Evolutionary conservation across 257 asterid species (phyloP).

Genomic region (Gynochthodes officinalis): DNA sequence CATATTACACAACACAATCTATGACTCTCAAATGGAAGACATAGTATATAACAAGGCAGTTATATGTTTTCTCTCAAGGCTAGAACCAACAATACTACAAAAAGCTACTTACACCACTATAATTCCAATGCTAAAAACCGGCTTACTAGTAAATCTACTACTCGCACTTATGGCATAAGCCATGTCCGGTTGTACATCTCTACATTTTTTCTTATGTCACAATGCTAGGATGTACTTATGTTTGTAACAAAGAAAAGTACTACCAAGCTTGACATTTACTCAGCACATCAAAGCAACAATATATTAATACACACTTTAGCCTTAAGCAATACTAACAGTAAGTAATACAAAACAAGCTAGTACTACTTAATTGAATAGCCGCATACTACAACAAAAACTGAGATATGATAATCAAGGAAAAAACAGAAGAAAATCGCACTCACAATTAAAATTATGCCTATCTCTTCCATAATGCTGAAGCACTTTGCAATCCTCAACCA

Average conservation of each 20-base stretch:
- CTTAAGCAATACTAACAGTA: too few relatives aligned
- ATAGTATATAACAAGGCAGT: too few relatives aligned
- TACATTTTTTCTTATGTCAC: neutral
- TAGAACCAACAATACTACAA: neutral
- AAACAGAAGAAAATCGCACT: conserved; percentile 19
- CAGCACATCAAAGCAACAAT: neutral
- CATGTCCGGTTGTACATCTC: too few relatives aligned
- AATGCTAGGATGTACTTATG: too few relatives aligned
- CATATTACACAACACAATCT: neutral
- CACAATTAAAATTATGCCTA: conserved; percentile 36
- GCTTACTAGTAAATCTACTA: too few relatives aligned
- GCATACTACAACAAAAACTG: neutral
- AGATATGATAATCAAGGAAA: neutral
- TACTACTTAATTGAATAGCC: neutral
- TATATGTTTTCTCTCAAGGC: neutral
- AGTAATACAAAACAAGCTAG: neutral
- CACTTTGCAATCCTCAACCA: conserved; percentile 20
- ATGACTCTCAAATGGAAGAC: neutral
- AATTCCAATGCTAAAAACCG: too few relatives aligned
- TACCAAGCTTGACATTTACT: too few relatives aligned
- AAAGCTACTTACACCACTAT: neutral
- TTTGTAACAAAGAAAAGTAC: too few relatives aligned
- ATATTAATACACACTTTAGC: neutral
- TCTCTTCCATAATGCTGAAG: conserved; percentile 31
- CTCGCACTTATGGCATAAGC: too few relatives aligned